These are phyloP conservation scores for Aspergillus brasiliensis DNA, from an alignment of 2,329 filamentous ascomycete species.

Conservation along the genomic window DNA sequence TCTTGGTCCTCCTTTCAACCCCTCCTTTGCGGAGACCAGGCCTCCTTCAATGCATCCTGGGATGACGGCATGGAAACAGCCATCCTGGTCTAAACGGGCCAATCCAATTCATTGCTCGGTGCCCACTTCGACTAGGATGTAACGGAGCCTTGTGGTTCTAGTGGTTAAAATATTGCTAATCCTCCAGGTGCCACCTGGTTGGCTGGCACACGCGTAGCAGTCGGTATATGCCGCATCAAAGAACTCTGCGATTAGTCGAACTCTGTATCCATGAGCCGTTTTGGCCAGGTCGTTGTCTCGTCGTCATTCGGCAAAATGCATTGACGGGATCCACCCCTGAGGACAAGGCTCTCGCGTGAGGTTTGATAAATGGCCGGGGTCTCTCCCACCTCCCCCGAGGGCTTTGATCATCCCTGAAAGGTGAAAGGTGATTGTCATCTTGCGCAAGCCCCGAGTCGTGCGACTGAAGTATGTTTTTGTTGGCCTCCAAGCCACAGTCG, in stretches of 20 bases:
- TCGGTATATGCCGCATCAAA: not conserved
- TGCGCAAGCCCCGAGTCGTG: not conserved
- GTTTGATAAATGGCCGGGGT: not conserved
- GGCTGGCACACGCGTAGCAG: not conserved
- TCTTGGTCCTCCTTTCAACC: not conserved
- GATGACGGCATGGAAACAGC: not conserved
- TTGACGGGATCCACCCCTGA: not conserved
- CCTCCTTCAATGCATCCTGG: not conserved
- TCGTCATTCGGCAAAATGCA: not conserved
- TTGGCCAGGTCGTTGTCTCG: not conserved
- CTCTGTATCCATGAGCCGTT: not conserved
- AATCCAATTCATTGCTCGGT: not conserved
- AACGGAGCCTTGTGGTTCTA: not conserved
- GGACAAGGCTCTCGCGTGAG: not conserved
- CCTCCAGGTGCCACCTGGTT: not conserved
- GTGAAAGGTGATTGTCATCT: not conserved
- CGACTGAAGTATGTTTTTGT: constrained; percentile 2
- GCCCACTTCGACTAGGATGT: not conserved
- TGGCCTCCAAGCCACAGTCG: not conserved
- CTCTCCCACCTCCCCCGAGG: not conserved
- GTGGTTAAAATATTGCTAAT: not conserved
- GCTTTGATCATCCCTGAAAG: not conserved
- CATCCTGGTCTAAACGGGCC: not conserved
- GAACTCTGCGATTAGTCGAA: not conserved
- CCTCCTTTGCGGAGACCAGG: not conserved